phyloP scores from a whole-genome alignment of 2,329 filamentous ascomycete species.

The Phialemoniopsis sp. region DNA sequence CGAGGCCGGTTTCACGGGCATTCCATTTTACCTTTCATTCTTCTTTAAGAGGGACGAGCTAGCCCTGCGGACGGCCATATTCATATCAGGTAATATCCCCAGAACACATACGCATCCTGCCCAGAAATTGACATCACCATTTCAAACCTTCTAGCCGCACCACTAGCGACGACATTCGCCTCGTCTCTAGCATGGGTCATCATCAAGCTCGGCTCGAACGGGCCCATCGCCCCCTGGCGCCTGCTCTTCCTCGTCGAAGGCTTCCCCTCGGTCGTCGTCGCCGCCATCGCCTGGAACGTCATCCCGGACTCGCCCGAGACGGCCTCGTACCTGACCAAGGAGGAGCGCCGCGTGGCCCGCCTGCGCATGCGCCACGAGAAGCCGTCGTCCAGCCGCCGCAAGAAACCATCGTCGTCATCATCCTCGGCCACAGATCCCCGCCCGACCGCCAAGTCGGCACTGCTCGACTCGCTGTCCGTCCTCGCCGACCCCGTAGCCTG shows the following conservation, averaged over 20 bases:
- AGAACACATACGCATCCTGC: no score
- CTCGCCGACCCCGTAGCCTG: conserved; percentile 66
- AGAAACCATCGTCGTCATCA: no score
- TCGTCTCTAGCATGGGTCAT: conserved; percentile 78
- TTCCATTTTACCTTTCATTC: conserved; percentile 61
- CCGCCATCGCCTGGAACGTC: conserved; percentile 67
- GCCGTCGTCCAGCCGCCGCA: conserved; percentile 11
- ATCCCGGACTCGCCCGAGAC: conserved; percentile 72
- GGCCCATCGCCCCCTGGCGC: conserved; percentile 79
- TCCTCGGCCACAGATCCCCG: conserved; percentile 9
- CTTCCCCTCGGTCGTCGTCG: conserved; percentile 74
- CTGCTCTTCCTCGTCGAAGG: conserved; percentile 80
- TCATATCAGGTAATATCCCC: conserved; percentile 74
- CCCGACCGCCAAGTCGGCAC: conserved; percentile 33
- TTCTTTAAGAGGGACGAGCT: conserved; percentile 68
- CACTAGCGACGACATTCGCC: conserved; percentile 76
- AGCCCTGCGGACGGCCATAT: conserved; percentile 79
- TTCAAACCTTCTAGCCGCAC: conserved; percentile 71
- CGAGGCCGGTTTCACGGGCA: conserved; percentile 62
- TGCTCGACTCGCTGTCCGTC: conserved; percentile 53
- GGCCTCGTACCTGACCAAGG: conserved; percentile 57
- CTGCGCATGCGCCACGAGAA: conserved; percentile 58
- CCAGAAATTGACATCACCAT: conserved; percentile 37
- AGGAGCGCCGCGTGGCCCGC: conserved; percentile 66
- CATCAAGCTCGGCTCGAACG: conserved; percentile 58